Evolutionary conservation across 2,329 filamentous ascomycete genomes (phyloP).

Genomic region (Allantophomopsis cytisporea): DNA sequence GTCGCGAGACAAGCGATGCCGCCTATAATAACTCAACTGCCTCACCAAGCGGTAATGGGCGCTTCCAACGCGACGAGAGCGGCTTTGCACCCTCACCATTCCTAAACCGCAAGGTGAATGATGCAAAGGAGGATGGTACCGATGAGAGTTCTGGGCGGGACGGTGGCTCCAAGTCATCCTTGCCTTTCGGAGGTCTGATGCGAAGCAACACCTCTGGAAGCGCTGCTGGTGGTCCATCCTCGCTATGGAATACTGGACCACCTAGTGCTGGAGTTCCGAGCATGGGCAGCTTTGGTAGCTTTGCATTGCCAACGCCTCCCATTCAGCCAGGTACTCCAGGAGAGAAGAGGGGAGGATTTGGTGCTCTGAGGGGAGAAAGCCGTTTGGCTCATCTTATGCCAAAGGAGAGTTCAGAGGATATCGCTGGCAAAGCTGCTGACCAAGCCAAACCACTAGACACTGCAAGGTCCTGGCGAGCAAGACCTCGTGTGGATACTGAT

Average conservation of each 20-base stretch:
- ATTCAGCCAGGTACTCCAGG: slow-evolving; percentile 37
- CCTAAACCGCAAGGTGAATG: slow-evolving; percentile 38
- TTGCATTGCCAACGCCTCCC: slow-evolving; percentile 47
- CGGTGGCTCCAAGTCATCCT: slow-evolving; percentile 17
- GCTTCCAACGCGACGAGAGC: slow-evolving; percentile 48
- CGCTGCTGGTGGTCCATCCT: slow-evolving; percentile 26
- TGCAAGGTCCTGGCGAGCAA: slow-evolving; percentile 37
- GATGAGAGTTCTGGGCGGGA: slow-evolving; percentile 27
- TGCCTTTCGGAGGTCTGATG: slow-evolving; percentile 30
- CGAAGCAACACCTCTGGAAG: slow-evolving; percentile 40
- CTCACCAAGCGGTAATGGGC: slow-evolving; percentile 45
- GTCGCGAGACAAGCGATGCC: slow-evolving; percentile 66
- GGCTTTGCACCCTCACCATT: slow-evolving; percentile 29
- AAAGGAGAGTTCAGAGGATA: slow-evolving; percentile 61
- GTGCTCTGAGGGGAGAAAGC: slow-evolving; percentile 60
- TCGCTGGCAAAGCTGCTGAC: slow-evolving; percentile 33
- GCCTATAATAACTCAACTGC: slow-evolving; percentile 45
- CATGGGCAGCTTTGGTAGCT: slow-evolving; percentile 83
- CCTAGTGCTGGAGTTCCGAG: slow-evolving; percentile 51
- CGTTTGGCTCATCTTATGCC: slow-evolving; percentile 75
- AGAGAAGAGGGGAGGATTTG: slow-evolving; percentile 61
- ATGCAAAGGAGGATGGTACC: slow-evolving; percentile 42
- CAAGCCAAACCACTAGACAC: slow-evolving; percentile 36
- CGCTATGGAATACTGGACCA: slow-evolving; percentile 28
- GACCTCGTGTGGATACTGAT: slow-evolving; percentile 59